These are phyloP conservation scores for Colletotrichum shisoi DNA, from an alignment of 2,329 filamentous ascomycete species.

Conservation along the genomic window DNA sequence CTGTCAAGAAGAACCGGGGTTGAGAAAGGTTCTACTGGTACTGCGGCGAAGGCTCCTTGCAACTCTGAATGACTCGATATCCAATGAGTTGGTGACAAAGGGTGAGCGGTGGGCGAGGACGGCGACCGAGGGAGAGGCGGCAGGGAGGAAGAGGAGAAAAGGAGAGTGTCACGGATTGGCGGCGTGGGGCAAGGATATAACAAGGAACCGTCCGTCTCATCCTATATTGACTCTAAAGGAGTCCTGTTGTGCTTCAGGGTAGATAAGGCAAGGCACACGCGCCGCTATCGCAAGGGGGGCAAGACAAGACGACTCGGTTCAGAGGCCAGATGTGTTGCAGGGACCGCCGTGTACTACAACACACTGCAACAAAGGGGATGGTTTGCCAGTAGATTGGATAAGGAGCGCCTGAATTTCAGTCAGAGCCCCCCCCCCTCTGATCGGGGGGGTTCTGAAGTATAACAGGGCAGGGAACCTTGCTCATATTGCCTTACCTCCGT, in stretches of 20 bases:
- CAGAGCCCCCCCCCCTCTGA: conserved; percentile 26
- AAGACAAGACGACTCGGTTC: conserved; percentile 20
- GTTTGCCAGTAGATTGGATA: conserved; percentile 24
- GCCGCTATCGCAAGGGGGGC: background rate
- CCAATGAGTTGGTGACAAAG: conserved; percentile 22
- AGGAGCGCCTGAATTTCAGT: conserved; percentile 28
- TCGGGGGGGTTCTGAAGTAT: conserved; percentile 32
- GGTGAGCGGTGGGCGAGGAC: conserved; percentile 8
- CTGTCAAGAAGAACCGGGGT: background rate
- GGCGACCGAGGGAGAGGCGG: conserved; percentile 38
- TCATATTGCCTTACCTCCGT: background rate
- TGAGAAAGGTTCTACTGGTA: background rate
- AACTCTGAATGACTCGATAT: conserved; percentile 34
- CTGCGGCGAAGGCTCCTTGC: conserved; percentile 15
- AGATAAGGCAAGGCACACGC: conserved; percentile 6
- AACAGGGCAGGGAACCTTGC: conserved; percentile 30
- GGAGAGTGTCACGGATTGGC: conserved; percentile 1
- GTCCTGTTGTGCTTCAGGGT: conserved; percentile 8
- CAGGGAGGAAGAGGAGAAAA: conserved; percentile 5
- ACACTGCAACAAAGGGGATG: conserved; percentile 1
- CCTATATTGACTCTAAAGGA: conserved; percentile 2
- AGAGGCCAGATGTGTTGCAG: conserved; percentile 3
- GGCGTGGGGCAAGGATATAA: conserved; percentile 29
- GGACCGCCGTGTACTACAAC: conserved; percentile 11
- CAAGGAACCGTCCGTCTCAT: conserved; percentile 18